These are phyloP conservation scores for Carallia pectinifolia DNA, from an alignment of 345 rosid species.

Conservation along the genomic window DNA sequence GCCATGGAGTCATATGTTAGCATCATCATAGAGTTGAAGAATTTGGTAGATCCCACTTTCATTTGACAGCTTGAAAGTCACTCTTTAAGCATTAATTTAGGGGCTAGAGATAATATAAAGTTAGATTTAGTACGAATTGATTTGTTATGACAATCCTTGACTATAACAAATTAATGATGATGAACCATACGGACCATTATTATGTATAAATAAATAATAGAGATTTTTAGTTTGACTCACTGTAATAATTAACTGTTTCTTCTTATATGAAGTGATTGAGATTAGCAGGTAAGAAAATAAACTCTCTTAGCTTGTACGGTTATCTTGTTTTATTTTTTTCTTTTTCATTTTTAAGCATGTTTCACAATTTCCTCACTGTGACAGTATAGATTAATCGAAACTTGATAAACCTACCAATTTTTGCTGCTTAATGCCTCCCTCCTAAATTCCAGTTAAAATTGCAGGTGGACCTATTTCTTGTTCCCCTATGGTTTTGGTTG, in stretches of 20 bases:
- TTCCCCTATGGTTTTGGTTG: too few species aligned
- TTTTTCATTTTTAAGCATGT: background rate
- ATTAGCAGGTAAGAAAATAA: too few species aligned
- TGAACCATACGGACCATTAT: conserved; percentile 35
- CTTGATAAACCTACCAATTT: too few species aligned
- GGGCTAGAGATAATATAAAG: conserved; percentile 11
- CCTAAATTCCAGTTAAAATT: too few species aligned
- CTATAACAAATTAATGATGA: conserved; percentile 1
- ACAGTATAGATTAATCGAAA: background rate
- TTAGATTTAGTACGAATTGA: background rate
- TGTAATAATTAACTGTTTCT: conserved; percentile 21
- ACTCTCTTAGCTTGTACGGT: too few species aligned
- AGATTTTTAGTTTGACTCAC: too few species aligned
- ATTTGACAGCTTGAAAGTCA: conserved; percentile 47
- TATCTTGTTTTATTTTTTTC: too few species aligned
- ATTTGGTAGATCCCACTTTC: conserved; percentile 29
- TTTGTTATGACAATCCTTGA: conserved; percentile 26
- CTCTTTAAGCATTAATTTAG: conserved; percentile 37
- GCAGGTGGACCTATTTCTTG: too few species aligned
- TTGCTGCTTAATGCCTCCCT: too few species aligned
- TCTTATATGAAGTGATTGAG: conserved; percentile 14
- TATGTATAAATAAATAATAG: background rate
- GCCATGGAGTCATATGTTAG: conserved; percentile 23
- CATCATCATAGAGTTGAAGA: conserved; percentile 14
- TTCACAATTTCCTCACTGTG: background rate